Percentiles rank a stretch among this genome's conserved stretches.
Conservation (phyloP, 495 filamentous ascomycete species). For the Daldinia caldariorum region DNA sequence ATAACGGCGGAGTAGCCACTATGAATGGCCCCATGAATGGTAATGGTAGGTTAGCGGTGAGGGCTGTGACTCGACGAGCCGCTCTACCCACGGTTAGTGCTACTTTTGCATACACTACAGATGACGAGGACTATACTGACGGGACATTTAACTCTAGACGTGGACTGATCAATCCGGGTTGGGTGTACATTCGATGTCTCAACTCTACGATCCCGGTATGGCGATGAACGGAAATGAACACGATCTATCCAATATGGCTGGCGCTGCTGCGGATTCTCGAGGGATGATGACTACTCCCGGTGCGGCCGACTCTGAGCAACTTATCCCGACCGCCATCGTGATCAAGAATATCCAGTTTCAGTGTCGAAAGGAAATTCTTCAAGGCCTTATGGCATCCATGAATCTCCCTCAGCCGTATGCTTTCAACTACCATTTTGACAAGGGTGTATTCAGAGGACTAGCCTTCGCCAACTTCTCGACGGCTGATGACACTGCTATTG, state of each 20-base stretch:
- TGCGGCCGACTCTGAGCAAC: constrained; percentile 68
- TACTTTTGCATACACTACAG: constrained; percentile 39
- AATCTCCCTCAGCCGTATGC: constrained; percentile 93
- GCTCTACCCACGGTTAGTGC: constrained; percentile 60
- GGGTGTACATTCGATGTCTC: constrained; percentile 53
- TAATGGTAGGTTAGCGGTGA: constrained; percentile 55
- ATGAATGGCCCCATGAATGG: constrained; percentile 61
- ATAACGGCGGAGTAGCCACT: constrained; percentile 57
- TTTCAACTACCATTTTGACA: constrained; percentile 99
- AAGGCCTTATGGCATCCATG: constrained; percentile 90
- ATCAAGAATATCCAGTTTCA: constrained; percentile 99
- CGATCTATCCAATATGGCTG: constrained; percentile 35
- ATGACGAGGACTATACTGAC: constrained; percentile 18
- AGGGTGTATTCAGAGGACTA: constrained; percentile 94
- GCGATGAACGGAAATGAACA: constrained; percentile 51
- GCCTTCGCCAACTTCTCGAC: constrained; percentile 99
- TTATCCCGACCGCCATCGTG: constrained; percentile 97
- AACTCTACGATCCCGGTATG: constrained; percentile 49
- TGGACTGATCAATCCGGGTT: constrained; percentile 60
- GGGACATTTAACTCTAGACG: constrained; percentile 45
- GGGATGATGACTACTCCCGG: constrained; percentile 53
- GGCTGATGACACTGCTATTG: constrained; percentile 86
- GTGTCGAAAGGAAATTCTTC: constrained; percentile 94
- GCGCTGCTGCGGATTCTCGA: constrained; percentile 43
- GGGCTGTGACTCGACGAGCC: constrained; percentile 55